Conservation (phyloP, 31 red algal species). For the Asparagopsis taxiformis region DNA sequence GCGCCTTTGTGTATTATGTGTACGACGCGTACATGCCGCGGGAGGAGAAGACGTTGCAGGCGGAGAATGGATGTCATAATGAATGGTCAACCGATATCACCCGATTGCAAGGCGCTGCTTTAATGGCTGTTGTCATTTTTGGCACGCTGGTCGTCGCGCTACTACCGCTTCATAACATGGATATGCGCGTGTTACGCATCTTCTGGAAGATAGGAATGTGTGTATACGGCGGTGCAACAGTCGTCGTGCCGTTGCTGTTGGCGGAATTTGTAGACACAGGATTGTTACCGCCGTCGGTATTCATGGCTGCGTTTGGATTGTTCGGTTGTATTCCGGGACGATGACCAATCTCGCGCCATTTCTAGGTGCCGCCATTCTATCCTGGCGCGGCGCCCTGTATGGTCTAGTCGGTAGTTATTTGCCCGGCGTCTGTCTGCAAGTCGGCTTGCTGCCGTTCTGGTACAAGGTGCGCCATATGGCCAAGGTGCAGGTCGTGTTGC, state of each 20-base stretch:
- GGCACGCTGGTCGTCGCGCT: neutral
- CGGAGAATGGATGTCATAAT: neutral
- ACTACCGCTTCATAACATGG: neutral
- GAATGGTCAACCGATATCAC: neutral
- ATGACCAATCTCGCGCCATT: constrained; percentile 78
- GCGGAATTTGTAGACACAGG: neutral
- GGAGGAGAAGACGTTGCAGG: constrained; percentile 45
- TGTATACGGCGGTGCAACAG: neutral
- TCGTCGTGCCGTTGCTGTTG: neutral
- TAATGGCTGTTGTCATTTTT: neutral
- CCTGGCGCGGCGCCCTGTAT: constrained; percentile 33
- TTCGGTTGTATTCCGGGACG: constrained; percentile 60
- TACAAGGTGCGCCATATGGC: constrained; percentile 28
- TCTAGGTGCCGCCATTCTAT: constrained; percentile 50
- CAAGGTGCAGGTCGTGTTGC: constrained; percentile 18
- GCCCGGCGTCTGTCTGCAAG: constrained; percentile 40
- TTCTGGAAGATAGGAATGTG: neutral
- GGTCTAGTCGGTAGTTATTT: constrained; percentile 42
- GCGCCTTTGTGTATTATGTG: neutral
- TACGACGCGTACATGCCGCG: neutral
- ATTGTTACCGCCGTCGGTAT: neutral
- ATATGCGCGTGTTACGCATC: neutral
- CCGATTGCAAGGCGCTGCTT: neutral
- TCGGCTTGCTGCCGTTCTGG: constrained; percentile 73
- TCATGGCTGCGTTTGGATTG: neutral